phyloP scores from a whole-genome alignment of 805 yeast genomes.

The Lipomyces orientalis region DNA sequence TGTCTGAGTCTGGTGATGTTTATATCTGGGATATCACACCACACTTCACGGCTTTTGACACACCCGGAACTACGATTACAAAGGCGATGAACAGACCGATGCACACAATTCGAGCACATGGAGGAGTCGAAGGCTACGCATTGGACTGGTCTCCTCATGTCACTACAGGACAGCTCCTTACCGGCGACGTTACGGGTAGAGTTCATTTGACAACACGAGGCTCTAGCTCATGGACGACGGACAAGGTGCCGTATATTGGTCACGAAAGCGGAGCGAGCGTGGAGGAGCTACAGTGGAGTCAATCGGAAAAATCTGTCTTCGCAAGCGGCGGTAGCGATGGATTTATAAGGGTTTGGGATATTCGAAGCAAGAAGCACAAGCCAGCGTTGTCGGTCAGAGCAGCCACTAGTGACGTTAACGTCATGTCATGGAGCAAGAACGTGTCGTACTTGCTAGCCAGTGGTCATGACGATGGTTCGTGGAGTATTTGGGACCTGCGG shows the following conservation, averaged over 20 bases:
- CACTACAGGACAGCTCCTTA: constrained; percentile 71
- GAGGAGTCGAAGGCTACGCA: constrained; percentile 97
- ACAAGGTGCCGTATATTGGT: constrained; percentile 70
- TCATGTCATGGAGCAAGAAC: constrained; percentile 91
- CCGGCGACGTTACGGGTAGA: constrained; percentile 90
- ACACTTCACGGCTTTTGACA: constrained; percentile 81
- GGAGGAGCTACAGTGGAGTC: constrained; percentile 97
- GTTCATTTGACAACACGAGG: constrained; percentile 79
- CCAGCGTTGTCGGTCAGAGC: constrained; percentile 88
- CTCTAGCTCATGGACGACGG: constrained; percentile 80
- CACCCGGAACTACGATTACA: constrained; percentile 84
- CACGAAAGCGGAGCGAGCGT: constrained; percentile 64
- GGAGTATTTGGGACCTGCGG: constrained; percentile 99
- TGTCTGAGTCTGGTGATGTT: constrained; percentile 91
- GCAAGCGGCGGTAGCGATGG: constrained; percentile 97
- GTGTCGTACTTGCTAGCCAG: constrained; percentile 87
- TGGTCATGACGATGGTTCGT: constrained; percentile 96
- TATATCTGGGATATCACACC: constrained; percentile 79
- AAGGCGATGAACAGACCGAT: constrained; percentile 78
- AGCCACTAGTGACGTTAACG: constrained; percentile 84
- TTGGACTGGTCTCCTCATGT: constrained; percentile 93
- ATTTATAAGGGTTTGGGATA: constrained; percentile 92
- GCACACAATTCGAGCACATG: constrained; percentile 83
- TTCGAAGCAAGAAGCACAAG: constrained; percentile 87
- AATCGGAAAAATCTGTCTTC: constrained; percentile 88